Base-by-base conservation (phyloP, 2,329 filamentous ascomycete species). In the Mollisia scopiformis region DNA sequence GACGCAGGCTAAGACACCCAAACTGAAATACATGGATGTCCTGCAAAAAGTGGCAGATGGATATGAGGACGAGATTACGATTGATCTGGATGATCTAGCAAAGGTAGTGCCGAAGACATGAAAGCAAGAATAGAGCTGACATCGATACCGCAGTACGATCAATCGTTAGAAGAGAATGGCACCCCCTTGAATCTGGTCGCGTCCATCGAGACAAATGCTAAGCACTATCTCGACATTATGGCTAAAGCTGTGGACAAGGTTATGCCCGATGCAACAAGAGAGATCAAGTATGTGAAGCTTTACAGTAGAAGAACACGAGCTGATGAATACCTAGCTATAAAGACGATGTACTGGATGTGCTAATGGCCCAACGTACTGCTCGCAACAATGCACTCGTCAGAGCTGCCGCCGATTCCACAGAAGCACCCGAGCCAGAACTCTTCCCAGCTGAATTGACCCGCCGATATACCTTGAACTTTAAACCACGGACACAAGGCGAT, bases 391-490 rank as follows among this genome's bases (percentile, higher is more conserved):
- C 89, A 46, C 82, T 96, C 63, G 78, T 83, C 21, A 83, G 87
- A 68, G 83, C 84, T n/a, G 85, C 87, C 25, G 89, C 91, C 68
- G 82, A 84, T 57, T 82, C 84, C 67, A 78, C 84, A 71, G 86
- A 93, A 74, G 83, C 84, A 3, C 76, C 87, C 27, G 82, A 88
- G 21, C 85, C 91, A 55, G 88, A 92, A 58, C 88, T 93, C 67
- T 99, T 98, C 73, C 96, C 95, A 16, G 87, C 94, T 7, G 92
- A 96, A 72, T 86, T 99, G 56, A 97, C 92, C 5, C 89, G 95
- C 62, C 87, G 95, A 74, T 99, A 99, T 78, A 96, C 93, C 0
- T 86, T 99, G 60, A 94, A 96, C 74, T 97, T 99, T 82, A 97
- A 96, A 80, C 94, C 95, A 21, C 83, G 91, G 63, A 90, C 90